Conservation (phyloP, 192 early-diverging fungal genomes). For the Backusella psychrophila region DNA sequence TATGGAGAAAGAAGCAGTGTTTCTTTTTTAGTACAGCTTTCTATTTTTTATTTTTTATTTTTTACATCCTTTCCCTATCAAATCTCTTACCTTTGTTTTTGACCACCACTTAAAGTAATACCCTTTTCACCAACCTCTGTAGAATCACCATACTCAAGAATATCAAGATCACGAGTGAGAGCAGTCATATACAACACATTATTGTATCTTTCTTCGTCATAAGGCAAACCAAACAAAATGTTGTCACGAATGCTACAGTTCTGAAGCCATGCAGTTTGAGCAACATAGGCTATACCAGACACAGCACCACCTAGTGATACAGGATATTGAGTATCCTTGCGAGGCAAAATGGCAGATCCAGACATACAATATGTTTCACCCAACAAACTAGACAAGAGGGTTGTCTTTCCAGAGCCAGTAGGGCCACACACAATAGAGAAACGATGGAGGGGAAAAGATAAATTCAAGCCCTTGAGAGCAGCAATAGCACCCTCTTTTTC, state of each 20-base stretch:
- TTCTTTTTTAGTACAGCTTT: not conserved
- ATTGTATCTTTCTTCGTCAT: conserved; percentile 72
- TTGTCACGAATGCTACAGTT: conserved; percentile 44
- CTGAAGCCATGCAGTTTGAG: conserved; percentile 64
- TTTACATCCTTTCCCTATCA: conserved; percentile 7
- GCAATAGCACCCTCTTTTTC: conserved; percentile 37
- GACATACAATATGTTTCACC: conserved; percentile 70
- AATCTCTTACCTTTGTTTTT: conserved; percentile 54
- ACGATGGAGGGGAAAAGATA: conserved; percentile 64
- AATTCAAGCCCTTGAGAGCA: conserved; percentile 58
- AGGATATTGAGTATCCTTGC: not conserved
- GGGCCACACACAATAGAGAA: conserved; percentile 79
- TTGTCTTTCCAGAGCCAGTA: conserved; percentile 88
- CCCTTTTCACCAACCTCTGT: conserved; percentile 96
- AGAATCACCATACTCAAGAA: conserved; percentile 79
- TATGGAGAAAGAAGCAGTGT: not conserved
- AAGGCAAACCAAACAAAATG: conserved; percentile 82
- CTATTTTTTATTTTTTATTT: not conserved
- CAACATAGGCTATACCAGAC: conserved; percentile 75
- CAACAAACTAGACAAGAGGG: conserved; percentile 74
- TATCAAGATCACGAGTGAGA: conserved; percentile 79
- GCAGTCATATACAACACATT: conserved; percentile 84
- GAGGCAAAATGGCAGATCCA: conserved; percentile 43
- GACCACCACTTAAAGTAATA: conserved; percentile 81
- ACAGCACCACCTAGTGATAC: conserved; percentile 24